Evolutionary conservation across 1,139 yeast species (phyloP).

Genomic region (Eremothecium gossypii): DNA sequence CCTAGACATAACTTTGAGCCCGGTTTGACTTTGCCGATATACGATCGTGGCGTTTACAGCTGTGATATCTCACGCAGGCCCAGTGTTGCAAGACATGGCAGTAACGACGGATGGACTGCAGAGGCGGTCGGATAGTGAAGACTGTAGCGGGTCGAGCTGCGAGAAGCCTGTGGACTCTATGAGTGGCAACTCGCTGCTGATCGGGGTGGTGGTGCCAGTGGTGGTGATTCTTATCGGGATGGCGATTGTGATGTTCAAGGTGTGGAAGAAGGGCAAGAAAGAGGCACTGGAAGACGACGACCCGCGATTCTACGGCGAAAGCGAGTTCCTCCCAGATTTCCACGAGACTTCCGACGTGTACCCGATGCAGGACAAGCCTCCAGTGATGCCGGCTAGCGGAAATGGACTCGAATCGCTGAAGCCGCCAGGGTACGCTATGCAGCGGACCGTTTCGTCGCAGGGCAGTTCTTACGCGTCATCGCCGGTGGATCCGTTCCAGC

Average conservation of each 20-base stretch:
- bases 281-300: conserved; percentile 53
- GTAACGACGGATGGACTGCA: too few species aligned
- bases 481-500: conserved; percentile 22
- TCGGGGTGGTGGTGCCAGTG: conserved; percentile 60
- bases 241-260: conserved; percentile 42
- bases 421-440: conserved; percentile 3
- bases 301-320: conserved; percentile 74
- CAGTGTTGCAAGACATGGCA: too few species aligned
- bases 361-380: conserved; percentile 6
- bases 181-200: conserved; percentile 39
- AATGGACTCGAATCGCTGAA: conserved; percentile 2
- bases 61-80: too few species aligned
- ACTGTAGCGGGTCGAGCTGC: conserved; percentile 22
- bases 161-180: conserved; percentile 33
- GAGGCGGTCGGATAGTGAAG: too few species aligned
- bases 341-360: conserved; percentile 14
- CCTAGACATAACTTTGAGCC: too few species aligned
- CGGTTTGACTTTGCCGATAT: too few species aligned
- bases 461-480: background rate
- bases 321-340: conserved; percentile 49
- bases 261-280: conserved; percentile 51
- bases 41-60: too few species aligned
- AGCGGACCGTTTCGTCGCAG: background rate
- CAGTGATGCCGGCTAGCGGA: conserved; percentile 11
- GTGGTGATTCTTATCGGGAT: conserved; percentile 42